A percentile compares a stretch with the other conserved stretches of the same genome.
phyloP scores from a whole-genome alignment of 2,329 filamentous ascomycete species.

The Hymenoscyphus albidus region DNA sequence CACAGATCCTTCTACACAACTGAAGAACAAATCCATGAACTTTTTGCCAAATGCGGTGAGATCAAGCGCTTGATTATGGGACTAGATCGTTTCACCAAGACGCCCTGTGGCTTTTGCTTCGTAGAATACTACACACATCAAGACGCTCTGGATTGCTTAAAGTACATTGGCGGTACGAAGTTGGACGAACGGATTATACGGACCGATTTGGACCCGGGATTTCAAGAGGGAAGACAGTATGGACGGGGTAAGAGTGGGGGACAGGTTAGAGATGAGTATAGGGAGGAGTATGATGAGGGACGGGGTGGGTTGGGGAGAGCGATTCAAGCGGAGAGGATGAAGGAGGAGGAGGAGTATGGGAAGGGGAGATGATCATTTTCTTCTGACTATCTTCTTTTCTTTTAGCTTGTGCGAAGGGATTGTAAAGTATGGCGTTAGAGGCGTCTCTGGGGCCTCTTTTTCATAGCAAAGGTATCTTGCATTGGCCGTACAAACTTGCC shows the following conservation, averaged over 20 bases:
- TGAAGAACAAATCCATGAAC: slow-evolving; percentile 96
- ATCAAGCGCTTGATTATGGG: slow-evolving; percentile 99
- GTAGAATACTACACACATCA: slow-evolving; percentile 99
- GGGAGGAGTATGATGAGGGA: slow-evolving; percentile 94
- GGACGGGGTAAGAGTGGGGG: slow-evolving; percentile 93
- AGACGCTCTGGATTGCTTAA: slow-evolving; percentile 96
- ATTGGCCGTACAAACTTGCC: slow-evolving; percentile 9
- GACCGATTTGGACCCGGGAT: slow-evolving; percentile 92
- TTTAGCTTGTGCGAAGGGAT: not conserved
- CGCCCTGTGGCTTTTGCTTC: slow-evolving; percentile 98
- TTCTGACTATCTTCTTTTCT: not conserved
- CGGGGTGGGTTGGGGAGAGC: slow-evolving; percentile 84
- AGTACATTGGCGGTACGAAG: slow-evolving; percentile 97
- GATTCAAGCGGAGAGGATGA: slow-evolving; percentile 59
- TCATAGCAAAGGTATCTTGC: slow-evolving; percentile 14
- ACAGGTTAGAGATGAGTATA: slow-evolving; percentile 95
- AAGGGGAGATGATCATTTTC: slow-evolving; percentile 46
- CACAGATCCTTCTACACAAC: slow-evolving; percentile 92
- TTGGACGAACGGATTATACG: slow-evolving; percentile 95
- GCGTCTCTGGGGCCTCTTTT: slow-evolving; percentile 20
- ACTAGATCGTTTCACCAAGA: slow-evolving; percentile 94
- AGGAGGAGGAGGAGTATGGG: slow-evolving; percentile 57
- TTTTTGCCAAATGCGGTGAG: slow-evolving; percentile 94
- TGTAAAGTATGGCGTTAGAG: slow-evolving; percentile 18
- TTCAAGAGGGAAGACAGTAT: slow-evolving; percentile 93